Conservation (phyloP, 169 alveolate species). For the Eimeria falciformis region DNA sequence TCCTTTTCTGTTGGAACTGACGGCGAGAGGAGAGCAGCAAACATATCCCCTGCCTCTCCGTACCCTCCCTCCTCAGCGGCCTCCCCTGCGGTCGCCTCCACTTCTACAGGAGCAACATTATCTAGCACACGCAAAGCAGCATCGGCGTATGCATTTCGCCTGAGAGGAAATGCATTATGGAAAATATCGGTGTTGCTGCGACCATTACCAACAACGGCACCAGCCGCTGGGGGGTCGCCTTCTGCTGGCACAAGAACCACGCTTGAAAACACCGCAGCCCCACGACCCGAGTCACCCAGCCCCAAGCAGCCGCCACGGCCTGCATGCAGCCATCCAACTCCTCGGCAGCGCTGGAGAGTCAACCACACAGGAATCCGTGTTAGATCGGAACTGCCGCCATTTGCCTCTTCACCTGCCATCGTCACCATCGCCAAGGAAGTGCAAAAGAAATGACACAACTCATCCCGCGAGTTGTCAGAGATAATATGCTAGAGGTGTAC, state of each 20-base stretch:
- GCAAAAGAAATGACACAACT: no score
- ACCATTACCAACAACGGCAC: not conserved
- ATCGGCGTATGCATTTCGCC: not conserved
- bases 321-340: conserved; percentile 31
- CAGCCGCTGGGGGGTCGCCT: not conserved
- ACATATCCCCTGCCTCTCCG: conserved; percentile 7
- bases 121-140: conserved; percentile 16
- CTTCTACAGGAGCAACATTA: conserved; percentile 43
- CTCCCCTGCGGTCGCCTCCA: conserved; percentile 32
- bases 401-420: not conserved
- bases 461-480: no score
- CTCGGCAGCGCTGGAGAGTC: conserved; percentile 48
- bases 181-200: not conserved
- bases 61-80: not conserved
- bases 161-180: not conserved
- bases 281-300: conserved; percentile 25
- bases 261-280: conserved; percentile 36
- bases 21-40: conserved; percentile 43
- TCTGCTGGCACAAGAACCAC: not conserved
- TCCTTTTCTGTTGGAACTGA: not conserved
- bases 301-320: conserved; percentile 29
- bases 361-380: conserved; percentile 4
- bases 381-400: not conserved
- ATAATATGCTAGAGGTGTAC: no score
- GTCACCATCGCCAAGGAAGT: not conserved